These are phyloP conservation scores for Chrysopogon serrulatus DNA, from an alignment of 176 grass and related monocot species.

Conservation along the genomic window DNA sequence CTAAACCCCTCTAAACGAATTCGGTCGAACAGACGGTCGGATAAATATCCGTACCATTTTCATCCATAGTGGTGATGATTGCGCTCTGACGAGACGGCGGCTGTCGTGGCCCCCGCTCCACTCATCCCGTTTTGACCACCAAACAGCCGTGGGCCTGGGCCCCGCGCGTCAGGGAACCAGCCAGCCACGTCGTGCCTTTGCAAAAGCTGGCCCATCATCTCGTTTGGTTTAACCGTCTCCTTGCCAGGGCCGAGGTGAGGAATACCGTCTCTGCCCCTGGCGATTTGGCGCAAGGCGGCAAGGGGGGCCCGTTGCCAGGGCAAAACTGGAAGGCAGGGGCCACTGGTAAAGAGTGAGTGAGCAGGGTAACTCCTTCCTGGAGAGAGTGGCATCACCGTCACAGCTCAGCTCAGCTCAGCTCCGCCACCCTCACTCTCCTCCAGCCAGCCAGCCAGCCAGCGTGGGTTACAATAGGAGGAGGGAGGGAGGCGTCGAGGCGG, in stretches of 20 bases:
- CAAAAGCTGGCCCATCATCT: background rate
- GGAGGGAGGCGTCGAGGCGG: too few species aligned
- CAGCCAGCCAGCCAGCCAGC: background rate
- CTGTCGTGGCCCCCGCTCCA: background rate
- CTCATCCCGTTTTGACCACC: slow-evolving; percentile 26
- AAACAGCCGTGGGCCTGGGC: background rate
- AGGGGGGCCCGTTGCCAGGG: background rate
- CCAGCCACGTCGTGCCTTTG: background rate
- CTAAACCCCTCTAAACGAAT: too few species aligned
- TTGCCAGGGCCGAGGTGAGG: background rate
- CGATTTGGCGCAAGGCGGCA: too few species aligned
- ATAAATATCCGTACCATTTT: too few species aligned
- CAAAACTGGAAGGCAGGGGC: background rate
- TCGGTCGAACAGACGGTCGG: too few species aligned
- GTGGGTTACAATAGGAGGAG: background rate
- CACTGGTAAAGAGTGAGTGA: background rate
- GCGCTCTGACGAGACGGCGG: slow-evolving; percentile 9
- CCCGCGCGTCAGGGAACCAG: slow-evolving; percentile 6
- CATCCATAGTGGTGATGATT: too few species aligned
- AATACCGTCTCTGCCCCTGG: background rate
- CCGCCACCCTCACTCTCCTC: background rate
- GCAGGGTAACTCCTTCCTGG: background rate
- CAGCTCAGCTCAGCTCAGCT: background rate
- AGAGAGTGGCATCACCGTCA: background rate
- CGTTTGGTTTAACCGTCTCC: background rate